phyloP scores from a whole-genome alignment of 1,284 basidiomycete genomes.

The Trichosporon faecale region DNA sequence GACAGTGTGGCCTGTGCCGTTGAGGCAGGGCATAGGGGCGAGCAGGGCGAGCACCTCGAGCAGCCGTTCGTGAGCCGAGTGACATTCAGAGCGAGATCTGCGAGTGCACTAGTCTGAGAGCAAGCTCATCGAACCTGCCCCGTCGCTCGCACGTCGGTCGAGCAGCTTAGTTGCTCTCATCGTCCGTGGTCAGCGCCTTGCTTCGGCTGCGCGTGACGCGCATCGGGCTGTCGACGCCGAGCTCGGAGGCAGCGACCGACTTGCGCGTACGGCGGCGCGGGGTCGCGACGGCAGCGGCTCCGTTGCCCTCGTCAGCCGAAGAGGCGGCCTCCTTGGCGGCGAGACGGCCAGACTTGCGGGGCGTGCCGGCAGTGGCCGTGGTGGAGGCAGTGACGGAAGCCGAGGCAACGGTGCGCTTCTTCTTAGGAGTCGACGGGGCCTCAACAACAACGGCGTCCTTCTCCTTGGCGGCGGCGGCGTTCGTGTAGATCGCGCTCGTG shows the following conservation, averaged over 20 bases:
- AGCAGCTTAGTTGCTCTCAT: slow-evolving; percentile 26
- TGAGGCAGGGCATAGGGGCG: neutral
- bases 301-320: slow-evolving; percentile 23
- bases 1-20: neutral
- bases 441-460: slow-evolving; percentile 13
- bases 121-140: too few relatives aligned
- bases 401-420: neutral
- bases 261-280: slow-evolving; percentile 23
- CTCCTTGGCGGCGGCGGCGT: slow-evolving; percentile 23
- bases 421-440: slow-evolving; percentile 14
- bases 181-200: slow-evolving; percentile 39
- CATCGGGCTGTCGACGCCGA: slow-evolving; percentile 29
- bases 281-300: slow-evolving; percentile 14
- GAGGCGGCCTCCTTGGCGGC: slow-evolving; percentile 17
- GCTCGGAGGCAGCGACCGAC: slow-evolving; percentile 10
- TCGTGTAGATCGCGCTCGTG: slow-evolving; percentile 53
- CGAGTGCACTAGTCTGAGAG: too few relatives aligned
- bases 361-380: slow-evolving; percentile 23
- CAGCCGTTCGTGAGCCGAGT: too few relatives aligned
- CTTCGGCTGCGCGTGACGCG: slow-evolving; percentile 48
- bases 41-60: too few relatives aligned
- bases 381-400: slow-evolving; percentile 17
- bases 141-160: too few relatives aligned
- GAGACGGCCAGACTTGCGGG: slow-evolving; percentile 23
- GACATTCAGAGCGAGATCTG: too few relatives aligned